These are phyloP conservation scores for Sphagnurus paluster DNA, from an alignment of 1,284 basidiomycete species.

Conservation along the genomic window DNA sequence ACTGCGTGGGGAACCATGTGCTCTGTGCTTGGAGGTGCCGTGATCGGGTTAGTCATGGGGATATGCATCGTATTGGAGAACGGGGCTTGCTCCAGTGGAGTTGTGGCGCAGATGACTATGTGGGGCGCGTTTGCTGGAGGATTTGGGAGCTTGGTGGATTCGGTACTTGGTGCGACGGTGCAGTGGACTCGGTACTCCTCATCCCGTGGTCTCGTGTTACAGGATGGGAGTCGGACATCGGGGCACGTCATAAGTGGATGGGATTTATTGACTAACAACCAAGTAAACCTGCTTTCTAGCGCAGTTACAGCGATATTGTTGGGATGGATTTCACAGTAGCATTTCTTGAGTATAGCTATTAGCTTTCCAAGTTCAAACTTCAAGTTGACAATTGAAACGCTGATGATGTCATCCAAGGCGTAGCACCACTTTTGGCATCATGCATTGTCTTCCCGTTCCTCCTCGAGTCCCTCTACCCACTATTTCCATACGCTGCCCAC, in stretches of 20 bases:
- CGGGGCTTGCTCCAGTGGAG: slow-evolving; percentile 34
- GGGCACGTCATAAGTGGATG: slow-evolving; percentile 61
- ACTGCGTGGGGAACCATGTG: slow-evolving; percentile 74
- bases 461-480: no score
- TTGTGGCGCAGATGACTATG: slow-evolving; percentile 44
- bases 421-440: no score
- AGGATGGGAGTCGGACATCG: slow-evolving; percentile 43
- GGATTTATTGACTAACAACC: slow-evolving; percentile 80
- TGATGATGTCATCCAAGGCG: no score
- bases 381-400: no score
- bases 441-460: no score
- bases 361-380: no score
- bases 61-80: slow-evolving; percentile 66
- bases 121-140: slow-evolving; percentile 71
- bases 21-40: slow-evolving; percentile 71
- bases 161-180: slow-evolving; percentile 84
- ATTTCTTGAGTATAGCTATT: no score
- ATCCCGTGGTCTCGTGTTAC: slow-evolving; percentile 64
- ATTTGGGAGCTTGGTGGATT: slow-evolving; percentile 83
- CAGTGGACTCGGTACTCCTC: slow-evolving; percentile 81
- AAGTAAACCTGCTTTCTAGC: slow-evolving; percentile 43
- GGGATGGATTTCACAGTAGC: no score
- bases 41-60: slow-evolving; percentile 68
- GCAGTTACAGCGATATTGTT: slow-evolving; percentile 27
- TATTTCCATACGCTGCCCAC: no score